These are phyloP conservation scores for Chenopodium formosanum DNA, from an alignment of 148 eudicot genomes.

Conservation along the genomic window DNA sequence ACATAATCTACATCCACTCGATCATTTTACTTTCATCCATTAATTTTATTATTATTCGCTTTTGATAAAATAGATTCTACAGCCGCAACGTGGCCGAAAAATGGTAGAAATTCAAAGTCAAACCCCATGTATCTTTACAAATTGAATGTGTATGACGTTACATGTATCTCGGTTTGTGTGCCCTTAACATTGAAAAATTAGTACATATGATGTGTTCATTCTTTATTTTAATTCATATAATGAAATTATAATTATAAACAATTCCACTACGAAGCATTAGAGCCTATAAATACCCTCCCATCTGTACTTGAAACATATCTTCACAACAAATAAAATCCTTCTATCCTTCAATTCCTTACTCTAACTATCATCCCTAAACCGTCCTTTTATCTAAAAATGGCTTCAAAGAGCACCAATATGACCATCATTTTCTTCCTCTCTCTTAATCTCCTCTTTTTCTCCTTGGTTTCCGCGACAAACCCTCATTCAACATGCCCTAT, in stretches of 20 bases:
- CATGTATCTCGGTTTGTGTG: neutral
- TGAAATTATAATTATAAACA: too few relatives aligned
- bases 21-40: too few relatives aligned
- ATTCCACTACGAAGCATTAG: neutral
- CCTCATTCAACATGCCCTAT: slow-evolving; percentile 24
- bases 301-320: neutral
- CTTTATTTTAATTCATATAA: too few relatives aligned
- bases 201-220: too few relatives aligned
- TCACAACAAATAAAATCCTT: slow-evolving; percentile 3
- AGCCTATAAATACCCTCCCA: slow-evolving; percentile 23
- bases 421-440: slow-evolving; percentile 29
- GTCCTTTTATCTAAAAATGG: neutral
- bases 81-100: too few relatives aligned
- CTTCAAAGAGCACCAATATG: slow-evolving; percentile 9
- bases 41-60: too few relatives aligned
- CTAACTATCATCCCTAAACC: too few relatives aligned
- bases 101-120: neutral
- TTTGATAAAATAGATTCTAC: too few relatives aligned
- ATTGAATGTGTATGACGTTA: neutral
- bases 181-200: neutral
- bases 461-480: slow-evolving; percentile 30
- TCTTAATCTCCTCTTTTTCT: slow-evolving; percentile 41
- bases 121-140: neutral
- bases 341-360: neutral
- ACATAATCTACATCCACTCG: too few relatives aligned